These are phyloP conservation scores for Furcasterigmium furcatum DNA, from an alignment of 2,329 filamentous ascomycete genomes.

Conservation along the genomic window DNA sequence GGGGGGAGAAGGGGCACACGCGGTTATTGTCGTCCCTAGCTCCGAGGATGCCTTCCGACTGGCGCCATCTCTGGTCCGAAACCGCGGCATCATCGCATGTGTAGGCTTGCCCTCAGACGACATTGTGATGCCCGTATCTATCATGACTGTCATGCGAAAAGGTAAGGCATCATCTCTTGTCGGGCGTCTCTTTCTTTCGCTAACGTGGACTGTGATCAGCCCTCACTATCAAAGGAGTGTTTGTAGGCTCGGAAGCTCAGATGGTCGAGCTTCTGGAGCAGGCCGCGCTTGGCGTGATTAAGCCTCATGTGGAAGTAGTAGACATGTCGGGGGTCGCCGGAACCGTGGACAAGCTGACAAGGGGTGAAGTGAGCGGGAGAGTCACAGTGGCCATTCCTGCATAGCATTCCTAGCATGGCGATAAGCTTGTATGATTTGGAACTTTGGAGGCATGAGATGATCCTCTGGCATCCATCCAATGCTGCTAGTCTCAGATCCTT, in stretches of 20 bases:
- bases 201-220: neutral
- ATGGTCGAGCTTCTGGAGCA: constrained; percentile 1
- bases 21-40: constrained; percentile 19
- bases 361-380: neutral
- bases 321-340: neutral
- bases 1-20: constrained; percentile 18
- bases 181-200: neutral
- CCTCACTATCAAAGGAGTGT: constrained; percentile 9
- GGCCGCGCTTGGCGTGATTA: neutral
- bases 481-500: too few species aligned
- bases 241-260: neutral
- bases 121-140: constrained; percentile 19
- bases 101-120: constrained; percentile 22
- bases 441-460: too few species aligned
- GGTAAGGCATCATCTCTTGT: neutral
- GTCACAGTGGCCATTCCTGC: neutral
- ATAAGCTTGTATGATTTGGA: too few species aligned
- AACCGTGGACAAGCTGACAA: neutral
- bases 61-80: constrained; percentile 17
- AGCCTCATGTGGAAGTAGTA: neutral
- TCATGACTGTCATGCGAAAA: constrained; percentile 3
- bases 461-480: too few species aligned
- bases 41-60: constrained; percentile 18
- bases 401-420: too few species aligned
- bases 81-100: constrained; percentile 18